Percentiles rank a stretch among this genome's conserved stretches.
Evolutionary conservation across 2,329 filamentous ascomycete species (phyloP).

Genomic region (Fusarium sp.): DNA sequence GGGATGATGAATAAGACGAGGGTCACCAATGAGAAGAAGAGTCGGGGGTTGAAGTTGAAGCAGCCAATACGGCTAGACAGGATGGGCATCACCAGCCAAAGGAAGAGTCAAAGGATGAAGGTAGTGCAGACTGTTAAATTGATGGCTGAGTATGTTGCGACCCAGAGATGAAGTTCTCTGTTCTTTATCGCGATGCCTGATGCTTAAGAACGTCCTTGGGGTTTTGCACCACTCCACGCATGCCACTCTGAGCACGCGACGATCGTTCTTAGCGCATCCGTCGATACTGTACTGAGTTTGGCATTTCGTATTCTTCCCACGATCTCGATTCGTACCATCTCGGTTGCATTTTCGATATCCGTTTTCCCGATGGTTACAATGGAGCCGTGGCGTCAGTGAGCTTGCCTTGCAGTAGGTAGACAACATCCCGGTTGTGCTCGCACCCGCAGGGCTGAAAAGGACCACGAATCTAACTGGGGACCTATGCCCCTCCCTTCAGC

Average conservation of each 20-base stretch:
- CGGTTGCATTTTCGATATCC: too few relatives aligned
- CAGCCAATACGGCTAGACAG: too few relatives aligned
- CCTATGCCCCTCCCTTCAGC: neutral
- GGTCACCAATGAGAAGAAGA: neutral
- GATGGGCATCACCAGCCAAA: too few relatives aligned
- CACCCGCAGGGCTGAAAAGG: conserved; percentile 41
- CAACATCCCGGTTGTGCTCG: conserved; percentile 97
- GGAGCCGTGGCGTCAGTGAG: conserved; percentile 84
- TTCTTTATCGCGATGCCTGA: conserved; percentile 89
- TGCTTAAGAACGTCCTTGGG: conserved; percentile 99
- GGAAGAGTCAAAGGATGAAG: neutral
- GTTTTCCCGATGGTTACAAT: too few relatives aligned
- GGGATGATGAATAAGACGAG: rapidly evolving
- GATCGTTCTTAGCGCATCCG: too few relatives aligned
- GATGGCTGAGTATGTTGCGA: conserved; percentile 77
- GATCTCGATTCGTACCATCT: too few relatives aligned
- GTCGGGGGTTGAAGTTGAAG: rapidly evolving
- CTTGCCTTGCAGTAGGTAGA: conserved; percentile 90
- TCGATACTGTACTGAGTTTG: too few relatives aligned
- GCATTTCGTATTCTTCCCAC: too few relatives aligned
- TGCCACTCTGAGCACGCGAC: too few relatives aligned
- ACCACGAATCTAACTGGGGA: neutral
- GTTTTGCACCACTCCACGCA: too few relatives aligned
- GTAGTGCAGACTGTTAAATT: conserved; percentile 73
- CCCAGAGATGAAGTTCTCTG: conserved; percentile 97